Conservation (phyloP, 768 basidiomycete species). For the Neoboletus brunneissimus region DNA sequence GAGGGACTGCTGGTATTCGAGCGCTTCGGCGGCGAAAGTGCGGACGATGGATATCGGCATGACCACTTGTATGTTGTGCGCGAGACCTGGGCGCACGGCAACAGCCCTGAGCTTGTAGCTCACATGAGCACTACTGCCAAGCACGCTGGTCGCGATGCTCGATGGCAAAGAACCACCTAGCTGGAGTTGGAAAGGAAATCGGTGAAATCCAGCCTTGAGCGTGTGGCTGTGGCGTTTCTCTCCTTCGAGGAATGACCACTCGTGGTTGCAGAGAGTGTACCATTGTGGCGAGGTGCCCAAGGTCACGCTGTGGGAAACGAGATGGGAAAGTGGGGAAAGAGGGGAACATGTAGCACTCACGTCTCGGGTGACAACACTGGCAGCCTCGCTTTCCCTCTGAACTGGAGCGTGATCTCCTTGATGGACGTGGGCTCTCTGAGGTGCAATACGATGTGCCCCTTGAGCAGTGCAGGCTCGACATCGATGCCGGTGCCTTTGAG, state of each 20-base stretch:
- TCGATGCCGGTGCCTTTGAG: constrained; percentile 81
- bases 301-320: constrained; percentile 12
- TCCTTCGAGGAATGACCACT: constrained; percentile 91
- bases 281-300: constrained; percentile 40
- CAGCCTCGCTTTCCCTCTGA: constrained; percentile 77
- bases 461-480: constrained; percentile 76
- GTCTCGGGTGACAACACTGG: constrained; percentile 56
- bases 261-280: constrained; percentile 73
- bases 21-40: constrained; percentile 73
- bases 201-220: constrained; percentile 92
- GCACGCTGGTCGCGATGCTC: constrained; percentile 52
- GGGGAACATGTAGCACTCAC: constrained; percentile 40
- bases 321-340: constrained; percentile 1
- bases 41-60: constrained; percentile 67
- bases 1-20: constrained; percentile 94
- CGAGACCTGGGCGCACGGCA: constrained; percentile 74
- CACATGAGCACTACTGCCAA: constrained; percentile 59
- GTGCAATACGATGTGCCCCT: constrained; percentile 77
- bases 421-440: constrained; percentile 80
- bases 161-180: constrained; percentile 86
- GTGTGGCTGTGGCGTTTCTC: constrained; percentile 78
- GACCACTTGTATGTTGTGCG: constrained; percentile 61
- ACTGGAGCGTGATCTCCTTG: constrained; percentile 80
- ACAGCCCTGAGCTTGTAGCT: constrained; percentile 88
- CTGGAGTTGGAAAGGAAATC: constrained; percentile 88